A percentile compares a stretch with the other conserved stretches of the same genome.
Conservation (phyloP, 1,284 basidiomycete genomes). For the Ceratorhiza oryzae-sativae region DNA sequence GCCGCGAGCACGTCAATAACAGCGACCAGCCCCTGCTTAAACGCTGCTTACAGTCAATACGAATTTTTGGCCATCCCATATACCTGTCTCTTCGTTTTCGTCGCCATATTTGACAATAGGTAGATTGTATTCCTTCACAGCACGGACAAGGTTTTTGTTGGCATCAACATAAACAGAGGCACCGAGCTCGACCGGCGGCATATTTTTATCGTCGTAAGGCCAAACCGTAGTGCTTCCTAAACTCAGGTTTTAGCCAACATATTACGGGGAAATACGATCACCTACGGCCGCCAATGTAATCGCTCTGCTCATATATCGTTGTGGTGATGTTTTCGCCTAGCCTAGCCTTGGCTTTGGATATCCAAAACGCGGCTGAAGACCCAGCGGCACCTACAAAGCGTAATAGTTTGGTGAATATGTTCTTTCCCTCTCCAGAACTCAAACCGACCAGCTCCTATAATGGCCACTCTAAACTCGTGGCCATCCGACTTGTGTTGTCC, state of each 20-base stretch:
- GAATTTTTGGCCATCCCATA: conserved; percentile 86
- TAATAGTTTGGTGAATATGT: background rate
- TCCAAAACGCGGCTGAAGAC: conserved; percentile 79
- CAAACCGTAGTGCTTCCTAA: conserved; percentile 77
- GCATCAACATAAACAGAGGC: conserved; percentile 86
- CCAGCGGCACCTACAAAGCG: conserved; percentile 54
- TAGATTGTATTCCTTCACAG: conserved; percentile 80
- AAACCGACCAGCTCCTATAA: conserved; percentile 85
- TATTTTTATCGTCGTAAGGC: conserved; percentile 71
- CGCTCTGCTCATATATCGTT: conserved; percentile 80
- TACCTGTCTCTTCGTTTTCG: conserved; percentile 62
- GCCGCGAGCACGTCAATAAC: conserved; percentile 9
- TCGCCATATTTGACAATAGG: conserved; percentile 62
- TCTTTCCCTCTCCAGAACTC: conserved; percentile 52
- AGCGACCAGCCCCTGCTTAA: conserved; percentile 30
- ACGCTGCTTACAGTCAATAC: conserved; percentile 63
- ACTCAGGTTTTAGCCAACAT: conserved; percentile 3
- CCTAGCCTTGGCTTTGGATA: conserved; percentile 74
- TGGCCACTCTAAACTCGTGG: conserved; percentile 60
- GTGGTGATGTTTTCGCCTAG: conserved; percentile 65
- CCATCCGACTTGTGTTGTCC: background rate
- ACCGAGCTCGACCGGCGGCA: conserved; percentile 74
- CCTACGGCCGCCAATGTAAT: conserved; percentile 84
- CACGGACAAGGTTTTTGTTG: conserved; percentile 85
- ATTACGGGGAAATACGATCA: conserved; percentile 45